Evolutionary conservation across 306 rosid genomes (phyloP), one percentile per base, ranked within the genome.

Genomic region (Senna siamea): DNA sequence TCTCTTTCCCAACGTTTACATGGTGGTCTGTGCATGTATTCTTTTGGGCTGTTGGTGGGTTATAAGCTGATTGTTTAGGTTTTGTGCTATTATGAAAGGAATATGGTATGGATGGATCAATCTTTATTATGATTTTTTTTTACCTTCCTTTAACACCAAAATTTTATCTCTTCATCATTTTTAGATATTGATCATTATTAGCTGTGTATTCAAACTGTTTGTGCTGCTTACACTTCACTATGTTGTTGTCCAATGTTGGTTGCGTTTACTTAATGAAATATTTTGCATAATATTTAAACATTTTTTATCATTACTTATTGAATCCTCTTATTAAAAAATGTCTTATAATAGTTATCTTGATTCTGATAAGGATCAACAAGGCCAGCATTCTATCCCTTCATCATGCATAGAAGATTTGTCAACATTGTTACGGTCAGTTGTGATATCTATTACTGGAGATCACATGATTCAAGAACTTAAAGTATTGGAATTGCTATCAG

Each of bases 401-500:
- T 88, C 91, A 43, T 87, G 91, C 87, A 70, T 90, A 78, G 91
- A 88, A 77, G 87, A 83, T 80, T 82, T 87, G 77, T 90, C 98
- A 81, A 85, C 89, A 19, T 76, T 92, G 78, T 89, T 92, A 18
- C 80, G 73, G 65, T 87, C 83, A 77, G 70, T 85, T 74, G 79
- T 92, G 72, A 78, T 75, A 47, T 90, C 91, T 65, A 73, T 90
- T 79, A 85, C 87, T 57, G 89, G 74, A 78, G 69, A 78, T 78
- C 73, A 87, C 68, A 64, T 70, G 74, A 77, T 92, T 74, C 66
- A 77, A 78, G 96, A 92, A 76, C 89, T 92, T 59, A 90, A 85
- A 79, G 75, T 92, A 51, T 69, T 87, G 13, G 96, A 92, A 77
- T 72, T 92, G 74, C 79, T 92, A 32, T 76, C 87, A 74, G 87